phyloP scores from a whole-genome alignment of 73 alveolate species.

The Paramecium caudatum region DNA sequence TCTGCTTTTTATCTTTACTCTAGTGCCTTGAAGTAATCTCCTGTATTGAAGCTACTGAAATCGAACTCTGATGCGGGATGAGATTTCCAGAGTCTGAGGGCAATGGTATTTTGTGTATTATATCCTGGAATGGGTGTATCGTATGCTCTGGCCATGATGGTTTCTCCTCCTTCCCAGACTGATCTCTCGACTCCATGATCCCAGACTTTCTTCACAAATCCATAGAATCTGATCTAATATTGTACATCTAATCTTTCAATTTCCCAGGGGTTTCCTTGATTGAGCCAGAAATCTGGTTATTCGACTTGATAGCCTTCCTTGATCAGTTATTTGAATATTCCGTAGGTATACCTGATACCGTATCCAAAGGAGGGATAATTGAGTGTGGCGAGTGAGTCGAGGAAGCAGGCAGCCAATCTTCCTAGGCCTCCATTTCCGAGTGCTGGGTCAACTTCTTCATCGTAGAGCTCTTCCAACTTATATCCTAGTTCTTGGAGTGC shows the following conservation, averaged over 20 bases:
- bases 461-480: conserved; percentile 96
- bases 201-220: conserved; percentile 86
- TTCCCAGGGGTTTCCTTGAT: conserved; percentile 99
- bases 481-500: conserved; percentile 95
- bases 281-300: conserved; percentile 99
- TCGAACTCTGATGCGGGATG: conserved; percentile 94
- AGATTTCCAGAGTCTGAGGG: conserved; percentile 97
- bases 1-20: conserved; percentile 81
- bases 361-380: conserved; percentile 99
- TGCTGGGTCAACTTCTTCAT: conserved; percentile 99
- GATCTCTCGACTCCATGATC: conserved; percentile 85
- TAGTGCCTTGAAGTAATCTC: conserved; percentile 91
- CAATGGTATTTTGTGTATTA: conserved; percentile 98
- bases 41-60: conserved; percentile 90
- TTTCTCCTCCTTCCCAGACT: conserved; percentile 98
- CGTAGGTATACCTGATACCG: conserved; percentile 99
- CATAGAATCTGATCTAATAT: conserved; percentile 96
- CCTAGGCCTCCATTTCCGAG: conserved; percentile 99
- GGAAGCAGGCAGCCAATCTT: conserved; percentile 99
- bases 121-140: conserved; percentile 99
- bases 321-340: conserved; percentile 98
- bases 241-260: conserved; percentile 97
- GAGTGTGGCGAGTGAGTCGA: conserved; percentile 98
- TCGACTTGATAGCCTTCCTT: conserved; percentile 97
- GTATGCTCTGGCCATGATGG: conserved; percentile 98